Evolutionary conservation across 441 rosid genomes (phyloP), one percentile per base, ranked within the genome.

Genomic region (Croton setiger): DNA sequence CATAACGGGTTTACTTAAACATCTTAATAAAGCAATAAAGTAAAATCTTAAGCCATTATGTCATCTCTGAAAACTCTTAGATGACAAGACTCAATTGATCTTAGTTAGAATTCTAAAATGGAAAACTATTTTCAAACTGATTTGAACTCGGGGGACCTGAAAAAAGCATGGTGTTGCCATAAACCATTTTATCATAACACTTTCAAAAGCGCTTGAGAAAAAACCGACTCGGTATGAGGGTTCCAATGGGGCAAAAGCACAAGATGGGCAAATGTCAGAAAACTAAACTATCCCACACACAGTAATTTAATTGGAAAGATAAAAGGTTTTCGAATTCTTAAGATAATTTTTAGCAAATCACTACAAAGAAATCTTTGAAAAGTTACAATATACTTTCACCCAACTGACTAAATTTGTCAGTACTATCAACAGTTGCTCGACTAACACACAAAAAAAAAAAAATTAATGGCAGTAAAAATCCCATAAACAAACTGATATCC

Each of bases 371-470:
- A 2, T 4, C n/a, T 11, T 52, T 52, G 1, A 20, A 44, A 48
- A 27, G 3, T 63, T 18, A 3, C 37, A 27, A 43, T 12, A 57
- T 33, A n/a, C 44, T 35, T 64, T 51, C 64, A 47, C 63, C 61
- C 63, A 55, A 71, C 35, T n/a, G 62, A 41, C 27, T 35, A 56
- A 18, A 21, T 14, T 63, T 54, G n/a, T 56, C 69, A 18, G 59
- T 51, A 53, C 20, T 55, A 66, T 9, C 55, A 64, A 39, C 4
- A 8, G 60, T 33, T 15, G 55, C 71, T 64, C 57, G 52, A 64
- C 74, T 0, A 68, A 13, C 10, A 41, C 41, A 60, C 48, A 51
- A 31, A 17, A 12, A 57, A 5, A 0, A 10, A 33, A 12, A 67
- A 57, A 44, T 9, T 13, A 56, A 7, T 21, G 12, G 43, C 62